These are phyloP conservation scores for Exophiala bonariae DNA, from an alignment of 2,329 filamentous ascomycete species.

Conservation along the genomic window DNA sequence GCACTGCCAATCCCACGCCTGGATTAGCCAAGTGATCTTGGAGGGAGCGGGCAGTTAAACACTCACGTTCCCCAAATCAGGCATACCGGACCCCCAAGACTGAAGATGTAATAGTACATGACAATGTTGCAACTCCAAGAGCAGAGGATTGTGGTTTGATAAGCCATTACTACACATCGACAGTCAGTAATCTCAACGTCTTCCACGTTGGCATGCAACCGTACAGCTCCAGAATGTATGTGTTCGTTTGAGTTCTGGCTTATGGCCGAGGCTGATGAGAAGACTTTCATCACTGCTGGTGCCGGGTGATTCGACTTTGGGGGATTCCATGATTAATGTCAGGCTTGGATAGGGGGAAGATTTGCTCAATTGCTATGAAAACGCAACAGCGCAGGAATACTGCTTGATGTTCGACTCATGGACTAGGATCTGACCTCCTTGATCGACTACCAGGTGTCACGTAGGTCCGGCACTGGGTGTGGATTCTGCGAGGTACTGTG, in stretches of 20 bases:
- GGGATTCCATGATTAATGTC: slow-evolving; percentile 9
- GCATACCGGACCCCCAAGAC: slow-evolving; percentile 20
- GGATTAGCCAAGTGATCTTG: no score
- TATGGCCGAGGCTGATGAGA: slow-evolving; percentile 24
- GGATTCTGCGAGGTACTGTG: no score
- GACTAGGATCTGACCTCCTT: neutral
- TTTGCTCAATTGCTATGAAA: no score
- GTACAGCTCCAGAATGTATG: slow-evolving; percentile 24
- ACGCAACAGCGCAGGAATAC: no score
- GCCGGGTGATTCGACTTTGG: slow-evolving; percentile 14
- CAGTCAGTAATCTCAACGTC: neutral
- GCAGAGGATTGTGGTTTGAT: slow-evolving; percentile 20
- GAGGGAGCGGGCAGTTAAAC: neutral
- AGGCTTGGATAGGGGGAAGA: no score
- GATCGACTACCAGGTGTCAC: no score
- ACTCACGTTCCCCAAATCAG: slow-evolving; percentile 26
- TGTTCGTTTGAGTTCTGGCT: slow-evolving; percentile 22
- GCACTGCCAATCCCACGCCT: slow-evolving; percentile 4
- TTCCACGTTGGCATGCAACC: neutral
- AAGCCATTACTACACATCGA: slow-evolving; percentile 19
- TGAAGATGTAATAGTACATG: slow-evolving; percentile 23
- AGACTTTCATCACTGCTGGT: slow-evolving; percentile 15
- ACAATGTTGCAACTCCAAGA: slow-evolving; percentile 23
- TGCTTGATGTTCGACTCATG: slow-evolving; percentile 9
- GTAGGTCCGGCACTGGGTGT: no score